Conservation (phyloP, 305 asterid species). For the Rubia peregrina region DNA sequence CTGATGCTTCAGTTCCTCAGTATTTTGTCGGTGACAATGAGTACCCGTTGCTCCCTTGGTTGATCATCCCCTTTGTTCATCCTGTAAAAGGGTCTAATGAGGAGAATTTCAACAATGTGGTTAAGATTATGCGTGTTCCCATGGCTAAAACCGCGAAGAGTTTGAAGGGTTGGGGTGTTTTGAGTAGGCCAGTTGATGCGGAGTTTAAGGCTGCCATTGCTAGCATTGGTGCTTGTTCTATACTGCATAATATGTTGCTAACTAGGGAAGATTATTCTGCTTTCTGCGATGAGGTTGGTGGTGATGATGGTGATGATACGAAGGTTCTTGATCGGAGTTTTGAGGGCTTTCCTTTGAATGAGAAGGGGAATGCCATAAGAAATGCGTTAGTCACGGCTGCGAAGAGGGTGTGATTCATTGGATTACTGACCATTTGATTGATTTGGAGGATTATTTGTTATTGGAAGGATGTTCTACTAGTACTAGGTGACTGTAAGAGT, state of each 20-base stretch:
- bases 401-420: conserved; percentile 17
- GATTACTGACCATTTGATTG: conserved; percentile 5
- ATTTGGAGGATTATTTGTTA: background rate
- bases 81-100: conserved; percentile 40
- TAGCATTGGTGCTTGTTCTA: conserved; percentile 70
- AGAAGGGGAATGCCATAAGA: conserved; percentile 34
- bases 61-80: conserved; percentile 44
- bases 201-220: conserved; percentile 60
- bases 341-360: conserved; percentile 18
- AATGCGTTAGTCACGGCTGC: conserved; percentile 41
- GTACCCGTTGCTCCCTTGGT: conserved; percentile 62
- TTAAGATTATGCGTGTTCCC: conserved; percentile 25
- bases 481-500: background rate
- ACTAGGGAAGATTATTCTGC: conserved; percentile 72
- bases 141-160: conserved; percentile 41
- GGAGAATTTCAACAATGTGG: conserved; percentile 46
- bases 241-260: conserved; percentile 75
- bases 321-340: conserved; percentile 13
- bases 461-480: background rate
- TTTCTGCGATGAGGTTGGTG: conserved; percentile 40
- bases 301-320: conserved; percentile 35
- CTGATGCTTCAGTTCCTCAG: conserved; percentile 35
- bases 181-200: conserved; percentile 33
- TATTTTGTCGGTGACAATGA: conserved; percentile 47
- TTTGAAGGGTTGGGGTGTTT: conserved; percentile 69